Evolutionary conservation across 208 protist genomes (phyloP).

Genomic region (Tritrichomonas musculus): DNA sequence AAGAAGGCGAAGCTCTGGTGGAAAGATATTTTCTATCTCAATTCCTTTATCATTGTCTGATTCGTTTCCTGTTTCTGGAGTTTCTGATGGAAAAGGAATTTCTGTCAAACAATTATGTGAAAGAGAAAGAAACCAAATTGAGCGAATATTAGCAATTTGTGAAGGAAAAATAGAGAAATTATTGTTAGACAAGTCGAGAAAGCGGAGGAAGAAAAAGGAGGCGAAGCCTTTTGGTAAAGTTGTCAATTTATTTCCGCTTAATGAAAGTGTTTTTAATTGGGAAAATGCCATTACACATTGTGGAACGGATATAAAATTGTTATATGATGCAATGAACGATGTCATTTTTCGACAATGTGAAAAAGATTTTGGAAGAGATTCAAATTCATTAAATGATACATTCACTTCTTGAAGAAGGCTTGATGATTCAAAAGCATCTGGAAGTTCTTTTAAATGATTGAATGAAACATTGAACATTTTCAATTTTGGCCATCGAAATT

Average conservation of each 20-base stretch:
- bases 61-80: too few relatives aligned
- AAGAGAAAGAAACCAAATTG: background rate
- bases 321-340: background rate
- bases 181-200: background rate
- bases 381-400: background rate
- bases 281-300: background rate
- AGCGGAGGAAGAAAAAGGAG: background rate
- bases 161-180: background rate
- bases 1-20: background rate
- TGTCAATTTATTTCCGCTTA: background rate
- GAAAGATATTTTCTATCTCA: too few relatives aligned
- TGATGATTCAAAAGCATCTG: background rate
- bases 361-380: background rate
- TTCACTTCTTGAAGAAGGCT: background rate
- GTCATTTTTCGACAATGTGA: background rate
- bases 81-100: background rate
- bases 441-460: background rate
- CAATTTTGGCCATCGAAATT: background rate
- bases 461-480: background rate
- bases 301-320: conserved; percentile 11
- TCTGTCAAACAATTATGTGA: background rate
- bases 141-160: background rate
- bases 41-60: too few relatives aligned
- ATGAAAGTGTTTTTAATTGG: background rate
- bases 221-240: background rate